Evolutionary conservation across 106 monocot genomes (phyloP).

Genomic region (Agapanthus africanus): DNA sequence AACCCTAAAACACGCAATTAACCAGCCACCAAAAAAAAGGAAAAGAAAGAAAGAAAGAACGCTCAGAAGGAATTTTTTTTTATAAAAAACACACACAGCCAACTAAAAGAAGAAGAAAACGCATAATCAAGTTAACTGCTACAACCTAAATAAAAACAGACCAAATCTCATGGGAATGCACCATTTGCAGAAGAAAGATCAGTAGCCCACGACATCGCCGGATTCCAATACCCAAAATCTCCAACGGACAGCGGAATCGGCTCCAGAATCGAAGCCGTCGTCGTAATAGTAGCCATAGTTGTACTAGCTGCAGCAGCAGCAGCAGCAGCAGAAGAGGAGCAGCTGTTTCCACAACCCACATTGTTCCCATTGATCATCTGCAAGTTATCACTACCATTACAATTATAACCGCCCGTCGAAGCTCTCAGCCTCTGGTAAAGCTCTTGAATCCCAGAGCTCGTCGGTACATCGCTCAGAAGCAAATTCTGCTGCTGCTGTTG

Average conservation of each 20-base stretch:
- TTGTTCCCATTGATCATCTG: background rate
- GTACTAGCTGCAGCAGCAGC: too few relatives aligned
- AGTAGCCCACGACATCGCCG: constrained; percentile 20
- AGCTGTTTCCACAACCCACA: background rate
- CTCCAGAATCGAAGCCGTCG: constrained; percentile 18
- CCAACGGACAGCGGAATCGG: constrained; percentile 8
- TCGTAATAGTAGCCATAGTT: background rate
- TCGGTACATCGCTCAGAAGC: constrained; percentile 19
- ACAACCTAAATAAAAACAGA: background rate
- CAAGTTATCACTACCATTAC: background rate
- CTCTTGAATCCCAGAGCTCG: constrained; percentile 33
- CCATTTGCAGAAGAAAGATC: constrained; percentile 30
- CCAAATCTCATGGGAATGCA: constrained; percentile 8
- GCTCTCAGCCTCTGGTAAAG: constrained; percentile 27
- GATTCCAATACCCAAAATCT: constrained; percentile 40
- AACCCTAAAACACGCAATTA: too few relatives aligned
- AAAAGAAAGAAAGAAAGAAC: background rate
- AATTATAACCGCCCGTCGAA: constrained; percentile 7
- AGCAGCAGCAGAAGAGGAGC: background rate
- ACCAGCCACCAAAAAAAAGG: background rate
- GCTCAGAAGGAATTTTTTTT: too few relatives aligned
- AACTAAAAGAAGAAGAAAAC: background rate
- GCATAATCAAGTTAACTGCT: too few relatives aligned
- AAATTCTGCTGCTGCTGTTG: constrained; percentile 10
- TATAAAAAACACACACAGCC: background rate